A percentile compares a stretch with the other conserved stretches of the same genome.
These are phyloP conservation scores for Verbascum thapsus DNA, from an alignment of 257 asterid species.

Conservation along the genomic window DNA sequence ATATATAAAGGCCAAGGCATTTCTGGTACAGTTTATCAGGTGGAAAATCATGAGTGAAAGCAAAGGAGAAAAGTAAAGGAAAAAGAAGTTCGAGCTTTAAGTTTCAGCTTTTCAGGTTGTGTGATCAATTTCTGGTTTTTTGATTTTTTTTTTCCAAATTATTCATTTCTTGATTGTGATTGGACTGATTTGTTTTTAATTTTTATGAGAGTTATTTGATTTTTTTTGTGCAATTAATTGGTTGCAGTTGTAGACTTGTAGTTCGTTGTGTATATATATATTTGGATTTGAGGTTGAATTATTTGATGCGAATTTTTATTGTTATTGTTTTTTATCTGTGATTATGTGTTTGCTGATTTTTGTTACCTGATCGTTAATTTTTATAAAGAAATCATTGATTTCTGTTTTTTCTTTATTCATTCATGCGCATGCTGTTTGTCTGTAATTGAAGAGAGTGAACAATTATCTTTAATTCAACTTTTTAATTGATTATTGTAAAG, in stretches of 20 bases:
- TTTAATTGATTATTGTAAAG: constrained; percentile 30
- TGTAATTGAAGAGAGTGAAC: constrained; percentile 41
- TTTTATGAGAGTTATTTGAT: background rate
- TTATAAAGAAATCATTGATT: background rate
- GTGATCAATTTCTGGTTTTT: background rate
- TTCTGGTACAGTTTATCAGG: constrained; percentile 28
- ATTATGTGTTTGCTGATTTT: constrained; percentile 14
- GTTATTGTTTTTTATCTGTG: constrained; percentile 16
- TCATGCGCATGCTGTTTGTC: constrained; percentile 31
- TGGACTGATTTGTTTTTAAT: constrained; percentile 7
- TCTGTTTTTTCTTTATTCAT: constrained; percentile 11
- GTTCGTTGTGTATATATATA: background rate
- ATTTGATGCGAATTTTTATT: constrained; percentile 16
- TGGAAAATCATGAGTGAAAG: constrained; percentile 34
- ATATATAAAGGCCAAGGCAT: constrained; percentile 16
- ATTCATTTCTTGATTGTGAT: constrained; percentile 23
- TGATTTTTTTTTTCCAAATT: background rate
- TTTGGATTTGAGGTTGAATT: constrained; percentile 8
- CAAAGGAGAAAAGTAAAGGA: constrained; percentile 24
- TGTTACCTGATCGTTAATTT: background rate
- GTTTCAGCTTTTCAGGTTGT: constrained; percentile 16
- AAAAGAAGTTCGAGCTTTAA: constrained; percentile 24
- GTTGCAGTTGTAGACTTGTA: too few species aligned
- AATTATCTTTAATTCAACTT: constrained; percentile 42
- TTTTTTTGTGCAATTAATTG: background rate